Evolutionary conservation across 2,329 filamentous ascomycete species (phyloP).

Genomic region (Colletotrichum spinosum): DNA sequence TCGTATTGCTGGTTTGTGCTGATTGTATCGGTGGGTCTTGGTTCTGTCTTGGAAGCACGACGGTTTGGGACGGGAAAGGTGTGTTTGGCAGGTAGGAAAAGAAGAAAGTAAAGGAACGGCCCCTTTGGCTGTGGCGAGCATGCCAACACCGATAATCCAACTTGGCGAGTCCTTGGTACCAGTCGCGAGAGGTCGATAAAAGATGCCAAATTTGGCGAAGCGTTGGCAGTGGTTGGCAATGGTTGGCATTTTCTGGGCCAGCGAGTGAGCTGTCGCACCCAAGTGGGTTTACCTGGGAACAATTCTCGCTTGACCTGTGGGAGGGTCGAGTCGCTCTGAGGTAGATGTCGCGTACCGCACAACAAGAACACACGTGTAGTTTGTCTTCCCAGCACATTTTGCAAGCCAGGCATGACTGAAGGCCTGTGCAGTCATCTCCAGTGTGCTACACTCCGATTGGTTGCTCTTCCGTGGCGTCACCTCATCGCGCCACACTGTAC

Average conservation of each 20-base stretch:
- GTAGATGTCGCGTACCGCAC: slow-evolving; percentile 24
- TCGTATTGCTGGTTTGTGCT: slow-evolving; percentile 9
- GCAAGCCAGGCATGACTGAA: too few relatives aligned
- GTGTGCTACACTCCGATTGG: neutral
- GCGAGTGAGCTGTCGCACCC: slow-evolving; percentile 25
- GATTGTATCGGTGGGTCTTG: neutral
- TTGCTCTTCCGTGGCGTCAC: neutral
- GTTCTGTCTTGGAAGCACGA: slow-evolving; percentile 1
- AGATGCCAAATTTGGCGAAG: slow-evolving; percentile 26
- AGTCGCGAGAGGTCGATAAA: slow-evolving; percentile 29
- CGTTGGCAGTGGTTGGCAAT: slow-evolving; percentile 18
- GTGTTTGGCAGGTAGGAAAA: slow-evolving; percentile 11
- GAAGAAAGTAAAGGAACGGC: neutral
- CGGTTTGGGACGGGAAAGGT: slow-evolving; percentile 1
- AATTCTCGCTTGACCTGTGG: slow-evolving; percentile 17
- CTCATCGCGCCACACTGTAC: slow-evolving; percentile 23
- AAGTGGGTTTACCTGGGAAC: slow-evolving; percentile 21
- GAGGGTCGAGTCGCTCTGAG: slow-evolving; percentile 9
- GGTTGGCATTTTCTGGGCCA: slow-evolving; percentile 34
- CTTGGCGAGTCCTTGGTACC: slow-evolving; percentile 36
- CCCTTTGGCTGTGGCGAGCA: slow-evolving; percentile 27
- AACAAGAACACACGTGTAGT: too few relatives aligned
- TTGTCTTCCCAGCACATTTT: too few relatives aligned
- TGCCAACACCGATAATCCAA: slow-evolving; percentile 36
- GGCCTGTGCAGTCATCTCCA: too few relatives aligned